Conservation (phyloP, 495 filamentous ascomycete species). For the Tuber brumale region DNA sequence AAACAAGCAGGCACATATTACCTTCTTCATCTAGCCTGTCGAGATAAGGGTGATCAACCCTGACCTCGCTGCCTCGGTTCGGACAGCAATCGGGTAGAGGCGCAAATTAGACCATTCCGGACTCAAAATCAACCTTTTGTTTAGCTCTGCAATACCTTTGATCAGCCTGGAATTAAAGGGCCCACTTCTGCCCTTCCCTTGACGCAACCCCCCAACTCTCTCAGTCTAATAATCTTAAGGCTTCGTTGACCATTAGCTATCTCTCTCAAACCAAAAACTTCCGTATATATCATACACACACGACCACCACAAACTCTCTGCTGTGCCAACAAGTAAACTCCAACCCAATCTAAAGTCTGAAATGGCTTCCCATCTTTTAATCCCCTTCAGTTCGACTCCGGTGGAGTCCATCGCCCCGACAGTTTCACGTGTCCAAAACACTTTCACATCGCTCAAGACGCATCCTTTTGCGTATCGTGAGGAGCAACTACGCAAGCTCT, state of each 20-base stretch:
- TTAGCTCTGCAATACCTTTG: not conserved
- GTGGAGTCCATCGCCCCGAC: constrained; percentile 24
- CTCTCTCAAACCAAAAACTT: not conserved
- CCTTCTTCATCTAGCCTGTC: not conserved
- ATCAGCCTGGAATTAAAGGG: not conserved
- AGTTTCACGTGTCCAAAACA: constrained; percentile 19
- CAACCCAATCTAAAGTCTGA: not conserved
- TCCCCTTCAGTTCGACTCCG: constrained; percentile 22
- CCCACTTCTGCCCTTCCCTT: not conserved
- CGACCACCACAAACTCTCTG: not conserved
- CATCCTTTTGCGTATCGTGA: constrained; percentile 73
- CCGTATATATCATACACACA: not conserved
- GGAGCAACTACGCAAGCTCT: constrained; percentile 81
- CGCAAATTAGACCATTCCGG: not conserved
- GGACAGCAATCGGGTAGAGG: not conserved
- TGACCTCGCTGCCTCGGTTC: not conserved
- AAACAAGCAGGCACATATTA: not conserved
- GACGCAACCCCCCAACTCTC: not conserved
- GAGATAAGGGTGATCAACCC: not conserved
- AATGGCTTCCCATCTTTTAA: not conserved
- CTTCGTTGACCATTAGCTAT: not conserved
- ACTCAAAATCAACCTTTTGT: not conserved
- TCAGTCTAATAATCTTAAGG: not conserved
- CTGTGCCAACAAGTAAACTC: not conserved
- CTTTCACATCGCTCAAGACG: constrained; percentile 56